These are phyloP conservation scores for Populus tremula DNA, from an alignment of 345 rosid species.

Conservation along the genomic window DNA sequence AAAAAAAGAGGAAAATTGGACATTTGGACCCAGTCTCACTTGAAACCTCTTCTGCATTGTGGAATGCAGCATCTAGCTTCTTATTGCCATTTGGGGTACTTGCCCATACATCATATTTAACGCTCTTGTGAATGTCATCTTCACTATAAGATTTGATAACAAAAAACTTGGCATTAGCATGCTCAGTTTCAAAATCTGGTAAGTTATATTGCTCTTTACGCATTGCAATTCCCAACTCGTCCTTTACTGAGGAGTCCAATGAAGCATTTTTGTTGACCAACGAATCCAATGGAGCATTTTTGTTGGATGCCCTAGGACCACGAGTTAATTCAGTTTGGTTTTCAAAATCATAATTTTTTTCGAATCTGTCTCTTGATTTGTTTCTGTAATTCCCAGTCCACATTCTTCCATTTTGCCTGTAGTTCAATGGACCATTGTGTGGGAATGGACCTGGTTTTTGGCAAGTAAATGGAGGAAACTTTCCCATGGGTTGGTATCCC, in stretches of 20 bases:
- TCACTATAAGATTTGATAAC: conserved; percentile 79
- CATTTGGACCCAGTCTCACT: conserved; percentile 40
- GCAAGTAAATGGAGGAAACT: conserved; percentile 31
- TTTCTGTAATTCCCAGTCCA: conserved; percentile 46
- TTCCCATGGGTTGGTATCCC: conserved; percentile 41
- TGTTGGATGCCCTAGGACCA: conserved; percentile 60
- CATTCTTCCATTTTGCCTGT: conserved; percentile 37
- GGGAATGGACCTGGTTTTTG: conserved; percentile 39
- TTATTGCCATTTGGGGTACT: conserved; percentile 70
- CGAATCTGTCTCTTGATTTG: conserved; percentile 30
- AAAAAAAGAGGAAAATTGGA: conserved; percentile 72
- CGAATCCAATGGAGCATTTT: conserved; percentile 38
- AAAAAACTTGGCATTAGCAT: conserved; percentile 56
- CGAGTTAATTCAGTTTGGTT: conserved; percentile 49
- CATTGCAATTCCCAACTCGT: conserved; percentile 28
- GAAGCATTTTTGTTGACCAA: conserved; percentile 7
- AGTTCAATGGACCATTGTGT: conserved; percentile 31
- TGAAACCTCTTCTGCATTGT: conserved; percentile 45
- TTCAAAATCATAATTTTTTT: conserved; percentile 40
- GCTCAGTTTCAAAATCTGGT: conserved; percentile 52
- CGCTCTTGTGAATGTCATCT: conserved; percentile 73
- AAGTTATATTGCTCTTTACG: conserved; percentile 49
- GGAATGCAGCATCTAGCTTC: conserved; percentile 67
- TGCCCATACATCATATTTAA: conserved; percentile 76
- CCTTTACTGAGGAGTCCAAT: conserved; percentile 20